Conservation (phyloP, 352 stramenopile species). For the Halophytophthora polymorphica region DNA sequence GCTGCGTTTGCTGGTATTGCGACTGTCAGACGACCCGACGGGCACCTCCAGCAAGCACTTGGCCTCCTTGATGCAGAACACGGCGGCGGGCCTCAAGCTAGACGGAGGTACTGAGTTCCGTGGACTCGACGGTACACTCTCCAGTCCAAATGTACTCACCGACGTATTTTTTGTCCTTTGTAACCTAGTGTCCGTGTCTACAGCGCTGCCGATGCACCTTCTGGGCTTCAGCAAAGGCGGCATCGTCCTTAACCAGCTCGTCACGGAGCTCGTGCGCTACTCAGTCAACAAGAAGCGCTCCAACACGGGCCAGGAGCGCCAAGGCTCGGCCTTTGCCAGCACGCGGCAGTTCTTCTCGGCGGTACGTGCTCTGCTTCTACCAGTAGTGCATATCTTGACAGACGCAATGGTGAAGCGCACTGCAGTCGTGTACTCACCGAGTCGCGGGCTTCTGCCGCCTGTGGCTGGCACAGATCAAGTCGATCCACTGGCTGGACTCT, state of each 20-base stretch:
- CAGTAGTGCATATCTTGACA: too few relatives aligned
- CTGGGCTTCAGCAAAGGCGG: conserved; percentile 71
- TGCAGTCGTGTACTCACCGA: not conserved
- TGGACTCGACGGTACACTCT: not conserved
- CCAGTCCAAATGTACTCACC: conserved; percentile 4
- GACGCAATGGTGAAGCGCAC: not conserved
- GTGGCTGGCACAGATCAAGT: conserved; percentile 30
- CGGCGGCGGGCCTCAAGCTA: conserved; percentile 14
- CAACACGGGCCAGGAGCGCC: conserved; percentile 23
- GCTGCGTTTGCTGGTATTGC: not conserved
- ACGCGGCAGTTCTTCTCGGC: conserved; percentile 37
- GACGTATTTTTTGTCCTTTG: conserved; percentile 2
- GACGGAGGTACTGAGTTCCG: conserved; percentile 24
- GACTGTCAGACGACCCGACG: conserved; percentile 28
- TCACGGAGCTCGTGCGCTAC: conserved; percentile 51
- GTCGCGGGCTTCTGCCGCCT: not conserved
- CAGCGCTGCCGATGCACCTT: conserved; percentile 50
- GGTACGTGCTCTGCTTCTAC: conserved; percentile 14
- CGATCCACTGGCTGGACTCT: conserved; percentile 64
- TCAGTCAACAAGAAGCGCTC: conserved; percentile 37
- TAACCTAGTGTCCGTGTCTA: conserved; percentile 36
- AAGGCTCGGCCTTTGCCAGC: conserved; percentile 29
- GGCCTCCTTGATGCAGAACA: conserved; percentile 38
- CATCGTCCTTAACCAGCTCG: conserved; percentile 67
- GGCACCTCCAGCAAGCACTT: conserved; percentile 38